Evolutionary conservation across 2,329 filamentous ascomycete genomes (phyloP), one percentile per base, ranked within the genome.

Genomic region (Aspergillus hiratsukae): DNA sequence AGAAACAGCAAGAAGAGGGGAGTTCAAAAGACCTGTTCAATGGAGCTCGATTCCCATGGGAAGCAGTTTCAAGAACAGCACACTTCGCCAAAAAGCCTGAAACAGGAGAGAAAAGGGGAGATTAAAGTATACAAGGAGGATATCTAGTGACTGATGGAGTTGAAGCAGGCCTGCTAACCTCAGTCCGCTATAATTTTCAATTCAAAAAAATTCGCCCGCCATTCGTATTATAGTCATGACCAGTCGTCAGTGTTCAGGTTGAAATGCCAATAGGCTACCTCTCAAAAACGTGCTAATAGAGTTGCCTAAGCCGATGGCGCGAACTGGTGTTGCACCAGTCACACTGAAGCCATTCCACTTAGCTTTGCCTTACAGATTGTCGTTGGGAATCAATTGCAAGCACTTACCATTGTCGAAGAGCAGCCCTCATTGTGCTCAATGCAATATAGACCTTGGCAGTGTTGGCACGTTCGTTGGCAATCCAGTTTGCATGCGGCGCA

Each of bases 351-450:
- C 31, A 40, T 56, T 37, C 11, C 45, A 57, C 23, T 49, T 19
- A 51, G 21, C 31, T 37, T 37, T 37, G 31, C 31, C 31, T 37
- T 17, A 17, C 31, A 37, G 14, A 14, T 17, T 37, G 14, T 17
- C 31, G 14, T 7, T 37, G 31, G 14, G 31, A 37, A 37, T 37
- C 31, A 37, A 17, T 6, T 37, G 31, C 31, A 37, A 37, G 11
- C 6, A 37, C 70, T 52, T 72, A 78, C 76, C 65, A 74, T 77
- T 68, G 80, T 86, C n/a, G 80, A 75, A 11, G 87, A 89, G 43
- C 88, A 93, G 17, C 90, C 89, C 63, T 91, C 89, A 63, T 95
- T 91, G 69, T 96, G 90, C 55, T 87, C 81, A 58, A 88, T 81
- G 72, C 92, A 97, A 71, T 95, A 96, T 52, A 89, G 89, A 54